Evolutionary conservation across 1,284 basidiomycete genomes (phyloP), one percentile per base, ranked within the genome.

Genomic region (Austroboletus novae-zelandiae): DNA sequence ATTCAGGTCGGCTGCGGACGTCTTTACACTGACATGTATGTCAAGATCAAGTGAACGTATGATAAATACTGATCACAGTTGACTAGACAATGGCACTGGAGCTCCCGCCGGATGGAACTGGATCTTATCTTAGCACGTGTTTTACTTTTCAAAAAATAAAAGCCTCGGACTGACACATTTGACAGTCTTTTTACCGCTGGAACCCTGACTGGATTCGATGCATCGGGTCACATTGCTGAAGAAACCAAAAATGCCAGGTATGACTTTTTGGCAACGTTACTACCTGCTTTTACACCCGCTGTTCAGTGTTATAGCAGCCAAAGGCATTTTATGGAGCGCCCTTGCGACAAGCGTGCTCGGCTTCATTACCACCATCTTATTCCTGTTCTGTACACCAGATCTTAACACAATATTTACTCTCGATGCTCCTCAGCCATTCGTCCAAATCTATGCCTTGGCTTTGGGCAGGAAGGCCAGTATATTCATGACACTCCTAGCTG

Each of bases 211-310:
- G 91, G 91, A 3, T 94, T 92, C 59, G 91, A 93, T 67, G 91
- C 91, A 0, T 86, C 89, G 15, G 91, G 91, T 0, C 91, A 94
- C 57, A 86, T 94, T 52, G 90, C 90, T 3, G 91, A 94, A 69
- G 91, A 94, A 70, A 93, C 91, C 0, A 90, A 89, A 67, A 86
- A 93, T 62, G 91, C 91, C 9, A 84, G 82, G 86, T 84, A 62
- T 44, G 60, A 9, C 13, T 27, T 2, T 25, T 32, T 44, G 9
- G 23, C 9, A 36, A 40, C 17, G 37, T 31, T 29, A 40, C 13
- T n/a, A 23, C n/a, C 23, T 18, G 32, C 11, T n/a, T 47, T 35
- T 29, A 42, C 43, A 41, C n/a, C 27, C 23, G 45, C 31, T 51
- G 52, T 36, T 43, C 50, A 88, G 88, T 54, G 77, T 91, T 39